A percentile compares a stretch with the other conserved stretches of the same genome.
Conservation (phyloP, 164 flowering plant species). For the Berberis thunbergii region DNA sequence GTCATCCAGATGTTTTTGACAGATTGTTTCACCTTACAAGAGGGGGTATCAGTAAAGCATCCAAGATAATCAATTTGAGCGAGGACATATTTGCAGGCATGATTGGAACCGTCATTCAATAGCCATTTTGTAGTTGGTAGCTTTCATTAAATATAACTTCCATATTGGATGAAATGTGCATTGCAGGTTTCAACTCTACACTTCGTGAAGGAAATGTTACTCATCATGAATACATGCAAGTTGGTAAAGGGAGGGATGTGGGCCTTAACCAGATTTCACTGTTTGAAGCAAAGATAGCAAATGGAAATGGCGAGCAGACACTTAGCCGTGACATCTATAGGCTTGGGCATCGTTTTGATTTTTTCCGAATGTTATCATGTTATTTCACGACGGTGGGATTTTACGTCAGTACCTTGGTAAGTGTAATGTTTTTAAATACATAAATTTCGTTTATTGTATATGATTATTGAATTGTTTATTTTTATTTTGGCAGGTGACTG, state of each 20-base stretch:
- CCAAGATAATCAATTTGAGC: conserved; percentile 80
- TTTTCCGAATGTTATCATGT: conserved; percentile 95
- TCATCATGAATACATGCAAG: conserved; percentile 97
- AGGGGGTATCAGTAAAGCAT: conserved; percentile 97
- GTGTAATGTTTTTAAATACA: background rate
- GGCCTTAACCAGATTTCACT: conserved; percentile 98
- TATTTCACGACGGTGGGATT: conserved; percentile 87
- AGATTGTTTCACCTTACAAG: conserved; percentile 93
- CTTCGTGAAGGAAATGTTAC: conserved; percentile 88
- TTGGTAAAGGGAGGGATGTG: conserved; percentile 97
- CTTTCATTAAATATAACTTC: background rate
- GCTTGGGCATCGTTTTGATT: conserved; percentile 92
- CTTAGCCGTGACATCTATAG: conserved; percentile 93
- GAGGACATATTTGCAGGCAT: conserved; percentile 98
- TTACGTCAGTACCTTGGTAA: conserved; percentile 83
- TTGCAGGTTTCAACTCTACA: conserved; percentile 86
- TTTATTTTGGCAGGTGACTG: conserved; percentile 50
- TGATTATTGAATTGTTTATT: no score
- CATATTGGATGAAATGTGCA: background rate
- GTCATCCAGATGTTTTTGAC: conserved; percentile 98
- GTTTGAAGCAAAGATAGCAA: conserved; percentile 97
- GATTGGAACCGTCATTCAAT: background rate
- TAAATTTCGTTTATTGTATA: no score
- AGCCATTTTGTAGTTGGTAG: background rate
- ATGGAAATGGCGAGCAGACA: conserved; percentile 97